Percentiles rank a stretch among this genome's conserved stretches.
These are phyloP conservation scores for Fusarium sp. DNA, from an alignment of 2,329 filamentous ascomycete genomes.

Conservation along the genomic window DNA sequence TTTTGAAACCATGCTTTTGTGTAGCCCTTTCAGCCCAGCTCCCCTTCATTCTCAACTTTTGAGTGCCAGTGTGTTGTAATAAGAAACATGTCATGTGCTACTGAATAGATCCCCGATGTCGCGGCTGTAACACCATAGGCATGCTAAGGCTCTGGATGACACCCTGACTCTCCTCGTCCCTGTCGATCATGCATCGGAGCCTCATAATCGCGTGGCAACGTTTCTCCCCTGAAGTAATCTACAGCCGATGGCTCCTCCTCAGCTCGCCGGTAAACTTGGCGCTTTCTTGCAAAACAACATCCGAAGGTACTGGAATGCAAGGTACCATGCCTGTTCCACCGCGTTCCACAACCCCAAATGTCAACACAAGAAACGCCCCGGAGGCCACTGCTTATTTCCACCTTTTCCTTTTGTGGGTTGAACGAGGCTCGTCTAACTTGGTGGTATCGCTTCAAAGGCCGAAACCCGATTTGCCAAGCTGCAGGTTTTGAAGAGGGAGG, in stretches of 20 bases:
- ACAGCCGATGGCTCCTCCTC: neutral
- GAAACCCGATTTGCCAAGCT: constrained; percentile 13
- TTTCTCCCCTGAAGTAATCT: neutral
- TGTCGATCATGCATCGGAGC: constrained; percentile 21
- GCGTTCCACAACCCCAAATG: constrained; percentile 16
- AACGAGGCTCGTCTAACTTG: neutral
- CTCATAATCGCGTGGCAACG: neutral
- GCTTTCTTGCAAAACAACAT: neutral
- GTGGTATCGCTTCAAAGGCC: constrained; percentile 17
- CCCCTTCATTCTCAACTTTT: neutral
- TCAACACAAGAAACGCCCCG: constrained; percentile 11
- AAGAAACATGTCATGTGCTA: constrained; percentile 11
- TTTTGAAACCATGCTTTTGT: neutral
- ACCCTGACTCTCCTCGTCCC: constrained; percentile 6
- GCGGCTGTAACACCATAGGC: constrained; percentile 11
- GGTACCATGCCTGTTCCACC: constrained; percentile 12
- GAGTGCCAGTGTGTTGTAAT: neutral
- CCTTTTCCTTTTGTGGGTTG: neutral
- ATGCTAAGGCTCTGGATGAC: neutral
- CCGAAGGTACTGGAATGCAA: constrained; percentile 9
- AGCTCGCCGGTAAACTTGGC: neutral
- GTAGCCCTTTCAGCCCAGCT: constrained; percentile 1
- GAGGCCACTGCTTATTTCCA: constrained; percentile 12
- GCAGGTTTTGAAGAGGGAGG: constrained; percentile 4
- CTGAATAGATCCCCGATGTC: neutral